Conservation (phyloP, 306 rosid genomes). For the Arachis stenosperma region DNA sequence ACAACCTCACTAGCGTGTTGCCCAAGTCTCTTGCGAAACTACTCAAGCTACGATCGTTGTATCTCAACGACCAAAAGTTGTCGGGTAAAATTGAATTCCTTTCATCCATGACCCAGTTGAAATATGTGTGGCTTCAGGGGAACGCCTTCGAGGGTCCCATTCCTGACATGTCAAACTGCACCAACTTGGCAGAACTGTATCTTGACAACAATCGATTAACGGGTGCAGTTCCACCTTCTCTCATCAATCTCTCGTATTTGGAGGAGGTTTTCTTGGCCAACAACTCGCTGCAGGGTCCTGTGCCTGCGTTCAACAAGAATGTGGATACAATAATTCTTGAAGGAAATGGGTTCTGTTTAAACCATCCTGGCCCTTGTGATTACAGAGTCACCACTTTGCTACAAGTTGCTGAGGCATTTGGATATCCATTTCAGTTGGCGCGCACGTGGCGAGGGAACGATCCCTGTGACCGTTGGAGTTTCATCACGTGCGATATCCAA, state of each 20-base stretch:
- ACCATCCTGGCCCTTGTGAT: not conserved
- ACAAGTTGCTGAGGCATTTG: not conserved
- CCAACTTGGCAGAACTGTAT: slow-evolving; percentile 48
- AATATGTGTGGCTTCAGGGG: slow-evolving; percentile 59
- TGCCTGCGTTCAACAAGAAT: slow-evolving; percentile 45
- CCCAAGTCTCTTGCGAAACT: not conserved
- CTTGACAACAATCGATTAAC: slow-evolving; percentile 59
- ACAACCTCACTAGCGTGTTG: slow-evolving; percentile 41
- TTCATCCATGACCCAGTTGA: slow-evolving; percentile 50
- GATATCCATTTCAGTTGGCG: not conserved
- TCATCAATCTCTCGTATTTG: slow-evolving; percentile 32
- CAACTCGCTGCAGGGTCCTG: slow-evolving; percentile 32
- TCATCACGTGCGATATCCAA: not conserved
- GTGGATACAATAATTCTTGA: slow-evolving; percentile 27
- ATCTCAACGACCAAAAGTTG: slow-evolving; percentile 59
- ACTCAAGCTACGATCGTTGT: slow-evolving; percentile 37
- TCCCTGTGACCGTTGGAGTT: not conserved
- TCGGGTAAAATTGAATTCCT: slow-evolving; percentile 56
- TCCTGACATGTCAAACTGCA: slow-evolving; percentile 54
- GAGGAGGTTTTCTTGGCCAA: slow-evolving; percentile 35
- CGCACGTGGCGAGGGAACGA: not conserved
- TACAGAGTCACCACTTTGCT: not conserved
- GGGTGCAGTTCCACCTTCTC: slow-evolving; percentile 55
- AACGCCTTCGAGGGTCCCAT: slow-evolving; percentile 60
- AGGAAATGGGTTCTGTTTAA: not conserved